phyloP scores from a whole-genome alignment of 495 filamentous ascomycete species.

The Tuber aestivum region DNA sequence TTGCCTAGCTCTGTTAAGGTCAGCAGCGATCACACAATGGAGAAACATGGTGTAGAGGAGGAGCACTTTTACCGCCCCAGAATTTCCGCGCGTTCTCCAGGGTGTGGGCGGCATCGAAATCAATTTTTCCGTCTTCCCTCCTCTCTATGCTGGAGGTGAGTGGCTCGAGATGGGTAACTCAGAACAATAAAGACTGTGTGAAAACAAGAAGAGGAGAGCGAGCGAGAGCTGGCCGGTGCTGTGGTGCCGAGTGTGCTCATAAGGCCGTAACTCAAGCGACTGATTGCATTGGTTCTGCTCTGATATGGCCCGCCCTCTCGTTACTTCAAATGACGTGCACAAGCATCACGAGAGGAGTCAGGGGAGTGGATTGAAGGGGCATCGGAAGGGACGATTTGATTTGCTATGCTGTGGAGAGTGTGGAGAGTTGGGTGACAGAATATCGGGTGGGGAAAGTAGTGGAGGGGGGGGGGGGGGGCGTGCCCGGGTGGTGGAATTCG shows the following conservation, averaged over 20 bases:
- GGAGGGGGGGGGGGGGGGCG: too few species aligned
- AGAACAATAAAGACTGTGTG: background rate
- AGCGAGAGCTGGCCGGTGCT: background rate
- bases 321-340: background rate
- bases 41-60: conserved; percentile 10
- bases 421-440: background rate
- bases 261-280: background rate
- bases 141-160: background rate
- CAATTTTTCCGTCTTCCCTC: conserved; percentile 37
- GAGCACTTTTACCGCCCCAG: conserved; percentile 68
- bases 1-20: conserved; percentile 65
- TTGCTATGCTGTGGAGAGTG: background rate
- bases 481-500: too few species aligned
- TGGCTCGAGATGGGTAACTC: background rate
- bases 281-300: background rate
- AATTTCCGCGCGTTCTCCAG: conserved; percentile 86
- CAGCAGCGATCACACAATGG: conserved; percentile 12
- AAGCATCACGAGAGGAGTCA: background rate
- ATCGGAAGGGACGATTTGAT: background rate
- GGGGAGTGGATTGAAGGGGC: background rate
- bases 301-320: background rate
- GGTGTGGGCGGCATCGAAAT: conserved; percentile 60
- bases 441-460: too few species aligned
- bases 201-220: background rate
- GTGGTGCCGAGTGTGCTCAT: background rate